Conservation (phyloP, 345 rosid species). For the Gossypioides kirkii region DNA sequence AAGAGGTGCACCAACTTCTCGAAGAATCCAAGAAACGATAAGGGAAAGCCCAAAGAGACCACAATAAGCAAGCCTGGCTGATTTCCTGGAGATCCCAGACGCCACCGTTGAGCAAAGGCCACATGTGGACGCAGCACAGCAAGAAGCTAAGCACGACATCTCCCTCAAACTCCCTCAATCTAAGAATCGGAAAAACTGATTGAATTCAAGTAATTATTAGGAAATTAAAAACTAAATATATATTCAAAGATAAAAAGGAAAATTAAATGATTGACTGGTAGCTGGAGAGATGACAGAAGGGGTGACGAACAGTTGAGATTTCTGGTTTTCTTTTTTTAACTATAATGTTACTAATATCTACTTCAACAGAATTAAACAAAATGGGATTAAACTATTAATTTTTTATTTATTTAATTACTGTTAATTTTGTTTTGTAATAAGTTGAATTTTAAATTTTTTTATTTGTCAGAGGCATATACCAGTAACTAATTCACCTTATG, state of each 20-base stretch:
- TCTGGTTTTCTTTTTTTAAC: not conserved
- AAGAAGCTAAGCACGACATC: conserved; percentile 81
- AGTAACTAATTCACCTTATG: too few species aligned
- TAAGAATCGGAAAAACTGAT: not conserved
- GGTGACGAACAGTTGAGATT: not conserved
- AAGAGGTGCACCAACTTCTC: conserved; percentile 78
- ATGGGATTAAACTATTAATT: too few species aligned
- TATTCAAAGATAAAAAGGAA: not conserved
- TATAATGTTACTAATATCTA: too few species aligned
- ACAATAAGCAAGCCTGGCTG: conserved; percentile 87
- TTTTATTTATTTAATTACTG: too few species aligned
- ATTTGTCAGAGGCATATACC: too few species aligned
- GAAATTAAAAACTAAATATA: not conserved
- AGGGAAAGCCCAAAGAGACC: conserved; percentile 90
- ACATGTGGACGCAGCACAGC: conserved; percentile 78
- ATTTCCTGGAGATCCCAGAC: conserved; percentile 70
- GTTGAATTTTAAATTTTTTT: too few species aligned
- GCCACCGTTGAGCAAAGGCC: conserved; percentile 91
- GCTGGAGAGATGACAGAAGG: not conserved
- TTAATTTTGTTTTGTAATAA: too few species aligned
- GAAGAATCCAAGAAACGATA: conserved; percentile 80
- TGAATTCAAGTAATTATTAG: not conserved
- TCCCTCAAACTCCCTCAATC: conserved; percentile 6
- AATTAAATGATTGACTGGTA: not conserved
- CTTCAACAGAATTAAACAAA: too few species aligned